Base-by-base conservation (phyloP, 176 grass and related monocot genomes). In the Luzula sylvatica region DNA sequence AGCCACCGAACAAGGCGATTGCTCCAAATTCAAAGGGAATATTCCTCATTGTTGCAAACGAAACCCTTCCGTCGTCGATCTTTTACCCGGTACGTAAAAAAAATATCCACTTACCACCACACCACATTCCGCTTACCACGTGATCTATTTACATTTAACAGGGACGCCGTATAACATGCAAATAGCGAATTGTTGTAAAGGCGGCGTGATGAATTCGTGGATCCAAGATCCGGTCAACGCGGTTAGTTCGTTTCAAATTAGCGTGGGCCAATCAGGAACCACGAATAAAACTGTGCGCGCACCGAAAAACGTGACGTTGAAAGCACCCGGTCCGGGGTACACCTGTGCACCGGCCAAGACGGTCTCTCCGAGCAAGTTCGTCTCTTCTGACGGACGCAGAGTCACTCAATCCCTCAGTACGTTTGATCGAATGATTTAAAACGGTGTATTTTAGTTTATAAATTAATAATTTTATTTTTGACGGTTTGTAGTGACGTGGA, bases 1-100 rank as follows among this genome's bases (percentile, higher is more conserved):
- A 53, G 59, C 80, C 6, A 80, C 59, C 29, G 86, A 83, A 30
- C 86, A 89, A 77, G 86, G 86, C 11, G 86, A 89, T 45, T 89
- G 86, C 64, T 89, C 80, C 4, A 46, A 70, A 26, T 89, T 83
- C 48, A 80, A 80, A 83, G 57, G 16, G 3, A 74, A 56, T 42
- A 69, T 76, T 72, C 86, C 75, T 15, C 86, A 80, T 49, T 80
- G 86, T 42, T 83, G 86, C 71, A 83, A 76, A 42, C 71, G 17
- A 52, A 67, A 80, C 47, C 86, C 86, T 3, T 65, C 68, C 53
- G 20, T 66, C 66, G 74, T 88, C 23, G 78, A 88, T 38, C 69
- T 88, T 25, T 58, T 88, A 49, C 78, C 74, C 32, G 74, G 83
- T 58, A 71, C 42, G 8, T 16, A 26, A 8, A 35, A 58, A n/a